These are phyloP conservation scores for Talaromyces sp. DNA, from an alignment of 2,329 filamentous ascomycete species.

Conservation along the genomic window DNA sequence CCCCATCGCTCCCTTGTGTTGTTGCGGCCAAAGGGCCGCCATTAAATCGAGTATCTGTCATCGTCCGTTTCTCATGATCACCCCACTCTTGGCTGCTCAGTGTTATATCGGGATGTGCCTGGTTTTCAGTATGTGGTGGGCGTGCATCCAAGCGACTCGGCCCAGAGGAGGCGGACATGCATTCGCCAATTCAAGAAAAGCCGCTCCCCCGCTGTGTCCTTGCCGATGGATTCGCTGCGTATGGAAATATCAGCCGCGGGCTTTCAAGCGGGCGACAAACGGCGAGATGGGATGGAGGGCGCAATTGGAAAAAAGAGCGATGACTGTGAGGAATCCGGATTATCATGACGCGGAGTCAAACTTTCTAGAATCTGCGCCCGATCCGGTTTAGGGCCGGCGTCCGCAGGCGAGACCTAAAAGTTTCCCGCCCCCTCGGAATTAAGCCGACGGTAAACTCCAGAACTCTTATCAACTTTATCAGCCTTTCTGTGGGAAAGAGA, in stretches of 20 bases:
- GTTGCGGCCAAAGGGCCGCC: constrained; percentile 17
- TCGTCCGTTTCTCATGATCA: constrained; percentile 28
- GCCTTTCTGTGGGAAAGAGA: background rate
- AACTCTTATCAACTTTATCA: background rate
- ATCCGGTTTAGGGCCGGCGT: background rate
- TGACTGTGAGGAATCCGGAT: background rate
- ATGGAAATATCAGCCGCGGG: background rate
- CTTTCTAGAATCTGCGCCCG: background rate
- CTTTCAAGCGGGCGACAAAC: background rate
- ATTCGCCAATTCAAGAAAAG: constrained; percentile 9
- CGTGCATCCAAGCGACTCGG: constrained; percentile 17
- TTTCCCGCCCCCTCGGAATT: background rate
- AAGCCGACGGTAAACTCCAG: background rate
- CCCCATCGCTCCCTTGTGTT: constrained; percentile 12
- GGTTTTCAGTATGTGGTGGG: constrained; percentile 13
- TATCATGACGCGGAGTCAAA: background rate
- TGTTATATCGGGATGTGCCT: background rate
- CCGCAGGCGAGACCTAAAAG: background rate
- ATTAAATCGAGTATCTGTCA: constrained; percentile 27
- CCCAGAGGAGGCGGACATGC: constrained; percentile 24
- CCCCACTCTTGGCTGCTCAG: constrained; percentile 20
- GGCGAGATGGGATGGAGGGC: background rate
- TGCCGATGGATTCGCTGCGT: background rate
- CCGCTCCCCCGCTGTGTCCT: background rate
- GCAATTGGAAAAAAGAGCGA: background rate